Percentiles rank a stretch among this genome's conserved stretches.
phyloP scores from a whole-genome alignment of 169 alveolate genomes.

The Plasmodium vivax region DNA sequence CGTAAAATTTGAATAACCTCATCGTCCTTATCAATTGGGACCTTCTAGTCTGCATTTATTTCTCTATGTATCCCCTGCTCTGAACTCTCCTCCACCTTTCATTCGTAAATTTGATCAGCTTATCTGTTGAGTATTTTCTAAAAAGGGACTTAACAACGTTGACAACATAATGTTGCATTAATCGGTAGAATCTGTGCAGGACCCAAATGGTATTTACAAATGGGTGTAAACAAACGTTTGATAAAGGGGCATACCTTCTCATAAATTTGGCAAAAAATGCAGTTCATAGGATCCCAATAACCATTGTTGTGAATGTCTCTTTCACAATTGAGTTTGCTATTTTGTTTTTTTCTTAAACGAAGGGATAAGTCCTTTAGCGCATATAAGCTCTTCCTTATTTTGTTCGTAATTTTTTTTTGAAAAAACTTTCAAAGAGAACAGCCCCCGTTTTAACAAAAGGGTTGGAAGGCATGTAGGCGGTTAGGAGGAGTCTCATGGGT shows the following conservation, averaged over 20 bases:
- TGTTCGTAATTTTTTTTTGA: no score
- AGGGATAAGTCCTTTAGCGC: no score
- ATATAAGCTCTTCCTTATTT: no score
- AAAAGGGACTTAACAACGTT: background rate
- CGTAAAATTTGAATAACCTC: background rate
- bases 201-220: constrained; percentile 15
- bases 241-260: constrained; percentile 1
- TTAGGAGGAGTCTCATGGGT: background rate
- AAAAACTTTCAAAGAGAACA: no score
- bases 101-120: background rate
- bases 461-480: no score
- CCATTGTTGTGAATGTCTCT: background rate
- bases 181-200: background rate
- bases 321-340: background rate
- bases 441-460: no score
- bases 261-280: background rate
- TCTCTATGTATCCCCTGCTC: background rate
- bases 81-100: background rate
- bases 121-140: constrained; percentile 2
- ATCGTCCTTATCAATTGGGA: background rate
- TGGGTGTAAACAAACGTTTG: background rate
- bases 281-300: background rate
- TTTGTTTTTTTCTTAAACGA: no score
- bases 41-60: background rate
- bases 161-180: background rate